Evolutionary conservation across 2,329 filamentous ascomycete genomes (phyloP).

Genomic region (Colletotrichum sp.): DNA sequence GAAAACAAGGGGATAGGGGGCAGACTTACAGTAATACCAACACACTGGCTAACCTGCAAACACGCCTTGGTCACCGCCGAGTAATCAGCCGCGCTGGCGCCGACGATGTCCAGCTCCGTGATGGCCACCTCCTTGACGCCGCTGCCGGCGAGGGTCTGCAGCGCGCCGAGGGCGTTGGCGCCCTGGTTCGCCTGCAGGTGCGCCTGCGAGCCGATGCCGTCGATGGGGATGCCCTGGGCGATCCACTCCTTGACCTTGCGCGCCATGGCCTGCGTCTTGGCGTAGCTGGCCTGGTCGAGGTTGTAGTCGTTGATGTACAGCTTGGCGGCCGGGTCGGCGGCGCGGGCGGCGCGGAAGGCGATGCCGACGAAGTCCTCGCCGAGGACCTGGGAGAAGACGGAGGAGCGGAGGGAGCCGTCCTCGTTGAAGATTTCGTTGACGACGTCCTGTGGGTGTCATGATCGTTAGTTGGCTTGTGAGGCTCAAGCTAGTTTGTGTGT

Average conservation of each 20-base stretch:
- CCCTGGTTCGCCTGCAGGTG: constrained; percentile 56
- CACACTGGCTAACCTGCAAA: constrained; percentile 61
- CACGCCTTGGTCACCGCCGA: constrained; percentile 64
- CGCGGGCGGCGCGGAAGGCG: constrained; percentile 71
- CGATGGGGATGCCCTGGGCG: constrained; percentile 65
- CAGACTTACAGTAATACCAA: constrained; percentile 60
- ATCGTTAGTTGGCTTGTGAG: not conserved
- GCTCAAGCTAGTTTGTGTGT: not conserved
- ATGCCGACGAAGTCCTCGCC: constrained; percentile 74
- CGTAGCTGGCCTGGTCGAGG: constrained; percentile 63
- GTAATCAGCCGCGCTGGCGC: constrained; percentile 62
- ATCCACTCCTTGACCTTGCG: constrained; percentile 68
- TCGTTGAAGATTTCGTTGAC: constrained; percentile 71
- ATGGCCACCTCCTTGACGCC: constrained; percentile 64
- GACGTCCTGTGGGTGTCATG: constrained; percentile 51
- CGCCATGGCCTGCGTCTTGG: constrained; percentile 64
- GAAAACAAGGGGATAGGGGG: not conserved
- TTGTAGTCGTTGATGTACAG: constrained; percentile 82
- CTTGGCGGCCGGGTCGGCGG: constrained; percentile 70
- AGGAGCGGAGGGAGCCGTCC: constrained; percentile 61
- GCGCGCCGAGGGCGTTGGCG: constrained; percentile 49
- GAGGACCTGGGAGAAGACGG: constrained; percentile 71
- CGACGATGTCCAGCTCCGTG: constrained; percentile 72
- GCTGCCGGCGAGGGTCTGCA: constrained; percentile 56
- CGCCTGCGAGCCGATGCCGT: constrained; percentile 67